Conservation (phyloP, 2,329 filamentous ascomycete genomes). For the Monosporascus sp. region DNA sequence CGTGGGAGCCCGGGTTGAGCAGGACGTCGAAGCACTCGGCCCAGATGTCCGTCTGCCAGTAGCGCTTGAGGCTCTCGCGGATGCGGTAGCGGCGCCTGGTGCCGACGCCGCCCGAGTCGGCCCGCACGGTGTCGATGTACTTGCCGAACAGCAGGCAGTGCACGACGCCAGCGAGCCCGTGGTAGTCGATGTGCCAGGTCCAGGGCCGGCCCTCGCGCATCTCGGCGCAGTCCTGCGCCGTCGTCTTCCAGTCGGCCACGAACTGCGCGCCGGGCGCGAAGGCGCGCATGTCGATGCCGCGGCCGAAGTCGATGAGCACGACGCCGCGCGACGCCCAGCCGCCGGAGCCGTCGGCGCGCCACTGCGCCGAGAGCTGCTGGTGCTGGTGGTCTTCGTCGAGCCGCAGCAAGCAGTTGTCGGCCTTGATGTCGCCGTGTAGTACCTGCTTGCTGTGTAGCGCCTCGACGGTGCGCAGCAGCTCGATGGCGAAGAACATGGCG, state of each 20-base stretch:
- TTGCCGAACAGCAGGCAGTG: slow-evolving; percentile 89
- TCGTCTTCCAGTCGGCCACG: slow-evolving; percentile 92
- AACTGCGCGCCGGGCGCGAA: slow-evolving; percentile 77
- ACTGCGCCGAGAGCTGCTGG: slow-evolving; percentile 53
- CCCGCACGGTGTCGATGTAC: slow-evolving; percentile 77
- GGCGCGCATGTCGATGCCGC: slow-evolving; percentile 85
- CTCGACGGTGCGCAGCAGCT: slow-evolving; percentile 86
- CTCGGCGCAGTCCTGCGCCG: slow-evolving; percentile 83
- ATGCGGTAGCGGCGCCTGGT: slow-evolving; percentile 68
- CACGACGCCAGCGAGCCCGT: slow-evolving; percentile 82
- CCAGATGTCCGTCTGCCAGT: slow-evolving; percentile 97
- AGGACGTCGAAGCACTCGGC: slow-evolving; percentile 74
- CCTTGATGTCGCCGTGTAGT: slow-evolving; percentile 90
- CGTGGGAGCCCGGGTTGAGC: slow-evolving; percentile 70
- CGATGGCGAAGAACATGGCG: slow-evolving; percentile 92
- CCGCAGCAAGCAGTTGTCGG: slow-evolving; percentile 89
- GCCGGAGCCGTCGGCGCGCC: slow-evolving; percentile 65
- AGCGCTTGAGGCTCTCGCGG: slow-evolving; percentile 79
- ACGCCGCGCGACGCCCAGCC: slow-evolving; percentile 81
- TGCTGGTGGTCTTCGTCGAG: slow-evolving; percentile 50
- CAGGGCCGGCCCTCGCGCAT: slow-evolving; percentile 91
- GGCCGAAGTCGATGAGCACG: slow-evolving; percentile 88
- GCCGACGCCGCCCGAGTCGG: slow-evolving; percentile 50
- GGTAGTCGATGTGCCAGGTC: slow-evolving; percentile 97
- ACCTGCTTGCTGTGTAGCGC: slow-evolving; percentile 74